Evolutionary conservation across 2,329 filamentous ascomycete species (phyloP), one percentile per base, ranked within the genome.

Genomic region (Fusarium algeriense): DNA sequence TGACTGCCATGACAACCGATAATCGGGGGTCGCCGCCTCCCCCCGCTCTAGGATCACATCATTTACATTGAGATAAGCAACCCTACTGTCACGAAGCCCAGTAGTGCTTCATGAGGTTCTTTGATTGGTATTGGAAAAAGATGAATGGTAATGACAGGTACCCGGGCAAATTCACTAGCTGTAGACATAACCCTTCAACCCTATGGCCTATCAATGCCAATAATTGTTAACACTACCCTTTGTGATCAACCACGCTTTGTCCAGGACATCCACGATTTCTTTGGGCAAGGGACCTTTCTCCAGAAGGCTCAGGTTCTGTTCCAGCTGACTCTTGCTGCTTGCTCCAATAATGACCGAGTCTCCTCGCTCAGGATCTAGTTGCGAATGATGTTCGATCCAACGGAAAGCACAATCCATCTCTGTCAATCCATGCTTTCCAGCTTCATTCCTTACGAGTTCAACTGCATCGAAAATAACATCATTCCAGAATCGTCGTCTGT

Each of bases 381-480:
- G 48, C 88, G 76, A 52, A 82, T 94, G 92, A 76, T 93, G 90
- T 35, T 86, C 84, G 41, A 88, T 78, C 91, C 92, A 94, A 60
- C 91, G 84, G 72, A 94, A 82, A 5, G 91, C 91, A 9, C 85
- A 87, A 81, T 94, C 92, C 37, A 92, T 85, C 76, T 91, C 79
- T 0, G 88, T 89, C 65, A 93, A 76, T 2, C 86, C 86, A 76
- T 92, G 86, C 78, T 91, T 90, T 74, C 89, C 81, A 1, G 89
- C 87, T 0, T 89, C 90, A 2, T 84, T 82, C 79, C 93, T 89
- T 60, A 94, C 85, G 35, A 90, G 79, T 40, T 85, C 82, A 38
- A 94, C 81, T 0, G 92, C 92, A 28, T 89, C 73, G 67, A 85
- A 84, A 3, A 80, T 83, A 55, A 74, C 75, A 63, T 92, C 88